Base-by-base conservation (phyloP, 768 basidiomycete species). In the Podaxis sp. region DNA sequence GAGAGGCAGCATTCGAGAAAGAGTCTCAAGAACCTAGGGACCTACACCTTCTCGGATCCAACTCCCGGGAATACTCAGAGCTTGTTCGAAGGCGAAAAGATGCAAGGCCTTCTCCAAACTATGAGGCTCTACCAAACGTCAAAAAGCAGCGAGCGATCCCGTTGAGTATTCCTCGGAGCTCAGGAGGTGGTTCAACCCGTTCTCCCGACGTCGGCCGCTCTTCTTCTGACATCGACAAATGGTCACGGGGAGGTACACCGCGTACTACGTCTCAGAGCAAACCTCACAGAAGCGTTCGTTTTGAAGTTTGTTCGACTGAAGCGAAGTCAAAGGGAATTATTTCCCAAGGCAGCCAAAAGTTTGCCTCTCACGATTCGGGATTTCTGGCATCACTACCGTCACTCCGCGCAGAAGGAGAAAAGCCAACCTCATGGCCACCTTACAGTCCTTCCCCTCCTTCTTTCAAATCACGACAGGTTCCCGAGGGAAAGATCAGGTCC, bases 201-300 rank as follows among this genome's bases (percentile, higher is more conserved):
- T 46, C 44, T 46, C 13, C 44, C 44, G 44, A 8, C 24, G 26
- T 41, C 38, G 24, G 12, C 28, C 11, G 30, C 10, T 10, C 4
- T 24, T 8, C n/a, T 15, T 4, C n/a, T 13, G 28, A 15, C 24
- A 40, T 44, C 4, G 37, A 26, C 17, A 37, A 28, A 24, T 10
- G 51, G 37, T 8, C 3, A 46, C 44, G 6, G 17, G 13, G 44
- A 46, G 15, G 20, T 46, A 2, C 15, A 46, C 20, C 8, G 20
- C 20, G 3, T 6, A 26, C 36, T 28, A n/a, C 33, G 5, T 33
- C 17, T 40, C 58, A 24, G 2, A 15, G 38, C 24, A 44, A 60
- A 53, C 6, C 26, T 30, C 60, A 20, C 13, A 55, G 17, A 22
- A 54, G 38, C 13, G 60, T 62, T 20, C 60, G 44, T 33, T 62